Percentiles rank a stretch among this genome's conserved stretches.
Conservation (phyloP, 2,329 filamentous ascomycete species). For the Scytalidium sp. region DNA sequence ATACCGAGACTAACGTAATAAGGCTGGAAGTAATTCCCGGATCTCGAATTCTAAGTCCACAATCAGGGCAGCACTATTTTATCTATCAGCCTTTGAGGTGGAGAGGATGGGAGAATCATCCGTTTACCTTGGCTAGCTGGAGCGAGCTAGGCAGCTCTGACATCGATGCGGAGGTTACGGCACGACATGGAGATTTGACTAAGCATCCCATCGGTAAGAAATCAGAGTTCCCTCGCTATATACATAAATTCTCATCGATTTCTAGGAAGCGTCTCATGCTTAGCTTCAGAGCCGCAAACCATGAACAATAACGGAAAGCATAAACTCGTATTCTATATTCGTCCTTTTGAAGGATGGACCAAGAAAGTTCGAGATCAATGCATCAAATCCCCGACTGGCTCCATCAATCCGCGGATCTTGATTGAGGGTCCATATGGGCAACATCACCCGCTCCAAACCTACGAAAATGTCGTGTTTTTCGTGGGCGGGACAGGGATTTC, state of each 20-base stretch:
- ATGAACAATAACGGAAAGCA: conserved; percentile 20
- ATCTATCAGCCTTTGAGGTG: conserved; percentile 42
- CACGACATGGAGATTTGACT: no score
- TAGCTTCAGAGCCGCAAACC: no score
- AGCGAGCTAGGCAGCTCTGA: background rate
- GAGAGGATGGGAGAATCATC: conserved; percentile 47
- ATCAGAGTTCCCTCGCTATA: no score
- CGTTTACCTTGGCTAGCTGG: conserved; percentile 41
- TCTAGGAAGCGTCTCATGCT: no score
- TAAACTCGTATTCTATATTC: conserved; percentile 44
- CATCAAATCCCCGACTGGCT: conserved; percentile 20
- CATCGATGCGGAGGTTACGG: no score
- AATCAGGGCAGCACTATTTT: conserved; percentile 47
- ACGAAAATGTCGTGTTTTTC: conserved; percentile 38
- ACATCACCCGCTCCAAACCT: conserved; percentile 34
- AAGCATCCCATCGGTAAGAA: no score
- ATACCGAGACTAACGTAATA: conserved; percentile 41
- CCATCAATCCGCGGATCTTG: conserved; percentile 29
- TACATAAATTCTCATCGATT: no score
- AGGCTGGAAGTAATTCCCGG: conserved; percentile 40
- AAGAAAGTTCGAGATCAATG: conserved; percentile 37
- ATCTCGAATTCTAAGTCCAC: conserved; percentile 29
- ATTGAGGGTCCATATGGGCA: conserved; percentile 45
- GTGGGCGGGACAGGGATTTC: conserved; percentile 43
- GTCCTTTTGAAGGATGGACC: conserved; percentile 50